Percentiles rank a stretch among this genome's conserved stretches.
Evolutionary conservation across 1,284 basidiomycete genomes (phyloP).

Genomic region (Trametes versicolor): DNA sequence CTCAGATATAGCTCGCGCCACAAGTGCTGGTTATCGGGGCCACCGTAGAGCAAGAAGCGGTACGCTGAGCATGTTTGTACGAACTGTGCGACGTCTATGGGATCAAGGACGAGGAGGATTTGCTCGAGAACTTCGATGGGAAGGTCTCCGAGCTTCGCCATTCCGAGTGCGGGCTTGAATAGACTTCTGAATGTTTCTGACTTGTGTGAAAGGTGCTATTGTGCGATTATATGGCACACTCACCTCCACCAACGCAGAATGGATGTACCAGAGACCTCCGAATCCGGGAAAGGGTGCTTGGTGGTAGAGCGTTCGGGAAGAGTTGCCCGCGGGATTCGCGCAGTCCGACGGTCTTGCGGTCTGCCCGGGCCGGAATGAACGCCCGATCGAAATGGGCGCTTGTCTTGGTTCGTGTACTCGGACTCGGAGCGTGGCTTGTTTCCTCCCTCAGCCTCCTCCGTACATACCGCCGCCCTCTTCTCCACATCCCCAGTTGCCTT

Average conservation of each 20-base stretch:
- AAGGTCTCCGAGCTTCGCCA: slow-evolving; percentile 42
- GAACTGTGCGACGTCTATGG: slow-evolving; percentile 59
- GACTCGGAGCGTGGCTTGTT: no score
- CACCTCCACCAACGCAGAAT: no score
- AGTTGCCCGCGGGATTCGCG: no score
- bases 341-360: not conserved
- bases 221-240: no score
- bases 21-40: slow-evolving; percentile 54
- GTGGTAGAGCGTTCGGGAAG: no score
- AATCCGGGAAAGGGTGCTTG: not conserved
- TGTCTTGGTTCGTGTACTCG: not conserved
- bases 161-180: no score
- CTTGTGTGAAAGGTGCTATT: no score
- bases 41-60: slow-evolving; percentile 53
- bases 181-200: no score
- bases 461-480: not conserved
- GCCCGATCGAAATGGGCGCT: not conserved
- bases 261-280: not conserved
- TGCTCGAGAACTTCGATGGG: slow-evolving; percentile 66
- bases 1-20: slow-evolving; percentile 72
- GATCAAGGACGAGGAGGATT: slow-evolving; percentile 62
- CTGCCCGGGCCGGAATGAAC: no score
- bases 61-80: slow-evolving; percentile 60
- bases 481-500: not conserved
- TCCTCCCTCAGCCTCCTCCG: no score